Evolutionary conservation across 768 basidiomycete species (phyloP), one percentile per base, ranked within the genome.

Genomic region (Tubosaeta sp.): DNA sequence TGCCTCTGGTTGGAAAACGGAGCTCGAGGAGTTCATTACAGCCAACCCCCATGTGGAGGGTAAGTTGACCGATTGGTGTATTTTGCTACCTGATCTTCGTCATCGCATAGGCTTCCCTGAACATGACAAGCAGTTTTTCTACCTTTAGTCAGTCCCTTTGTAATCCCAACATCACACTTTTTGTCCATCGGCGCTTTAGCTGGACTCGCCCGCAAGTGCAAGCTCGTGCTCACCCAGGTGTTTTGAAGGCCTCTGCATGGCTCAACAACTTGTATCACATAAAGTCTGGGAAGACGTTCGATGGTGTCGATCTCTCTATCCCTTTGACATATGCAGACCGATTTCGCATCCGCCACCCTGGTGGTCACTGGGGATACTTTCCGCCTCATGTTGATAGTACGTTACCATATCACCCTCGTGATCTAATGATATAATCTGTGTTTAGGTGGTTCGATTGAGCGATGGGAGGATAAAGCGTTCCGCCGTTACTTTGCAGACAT

Each of bases 321-420:
- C 83, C 86, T 16, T 68, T 90, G 52, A 77, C 72, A 13, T 90
- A 91, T 54, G 86, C 84, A 0, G 87, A 90, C 63, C 73, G 86
- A 30, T 83, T 87, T 65, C 79, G 86, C 30, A 88, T 90, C 54
- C 75, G 88, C 46, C 80, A 81, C 52, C 83, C 87, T 1, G 86
- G 85, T 16, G 68, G 69, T 22, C 57, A 67, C 42, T 90, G 86
- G 82, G 60, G 69, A 38, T 55, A 66, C 3, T 79, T 83, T 51
- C 76, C 76, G 4, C 79, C 79, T 6, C 81, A 82, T 52, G 66
- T 80, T 24, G 80, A 81, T 50, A 68, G 80, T 62, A 70, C 69
- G 34, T 71, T 71, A 68, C 76, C 56, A 21, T 2, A 1, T 35
- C 13, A 4, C 7, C 30, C 21, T 8, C 22, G 6, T 43, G 29